Evolutionary conservation across 768 basidiomycete genomes (phyloP), one percentile per base, ranked within the genome.

Genomic region (Plicaturopsis crispa): DNA sequence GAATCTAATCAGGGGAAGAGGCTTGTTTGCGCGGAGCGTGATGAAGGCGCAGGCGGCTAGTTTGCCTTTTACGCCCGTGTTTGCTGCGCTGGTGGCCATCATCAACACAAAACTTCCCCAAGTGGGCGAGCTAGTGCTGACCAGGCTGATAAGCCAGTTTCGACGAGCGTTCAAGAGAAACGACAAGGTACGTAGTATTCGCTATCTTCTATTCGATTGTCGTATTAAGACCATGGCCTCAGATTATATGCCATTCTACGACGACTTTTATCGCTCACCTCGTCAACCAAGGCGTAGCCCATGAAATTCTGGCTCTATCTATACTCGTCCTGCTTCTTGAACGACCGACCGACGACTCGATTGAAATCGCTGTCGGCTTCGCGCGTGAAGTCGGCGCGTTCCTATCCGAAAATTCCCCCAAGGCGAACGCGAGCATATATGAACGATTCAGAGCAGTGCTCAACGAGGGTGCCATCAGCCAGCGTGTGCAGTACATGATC

Each of bases 21-120:
- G 96, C 1, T 69, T 99, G 28, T 96, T 98, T 55, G 75, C 88
- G 16, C 69, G 96, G 47, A 93, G 92, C 47, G 72, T 99, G 46
- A 98, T 99, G 96, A 92, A 97, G 55, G 96, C 96, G 5, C 96
- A 99, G 57, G 76, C 94, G 0, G 78, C 92, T 4, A 98, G 96
- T 68, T 80, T 98, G 49, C 93, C 96, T 0, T 99, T 94, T 56
- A 98, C 96, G 0, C 92, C 96, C 4, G 87, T 99, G 8, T 99
- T 98, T 55, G 91, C 94, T 10, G 85, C 89, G 1, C 70, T 98
- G 22, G 88, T 96, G 35, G 76, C 90, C 1, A 90, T 99, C 57
- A 76, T 98, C 70, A 98, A 99, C 59, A 89, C 93, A 39, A 98
- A 99, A 60, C 69, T 99, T 18, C 96, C 96, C 2, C 88, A 91